These are phyloP conservation scores for Kuraishia piskuri DNA, from an alignment of 805 yeast genomes.

Conservation along the genomic window DNA sequence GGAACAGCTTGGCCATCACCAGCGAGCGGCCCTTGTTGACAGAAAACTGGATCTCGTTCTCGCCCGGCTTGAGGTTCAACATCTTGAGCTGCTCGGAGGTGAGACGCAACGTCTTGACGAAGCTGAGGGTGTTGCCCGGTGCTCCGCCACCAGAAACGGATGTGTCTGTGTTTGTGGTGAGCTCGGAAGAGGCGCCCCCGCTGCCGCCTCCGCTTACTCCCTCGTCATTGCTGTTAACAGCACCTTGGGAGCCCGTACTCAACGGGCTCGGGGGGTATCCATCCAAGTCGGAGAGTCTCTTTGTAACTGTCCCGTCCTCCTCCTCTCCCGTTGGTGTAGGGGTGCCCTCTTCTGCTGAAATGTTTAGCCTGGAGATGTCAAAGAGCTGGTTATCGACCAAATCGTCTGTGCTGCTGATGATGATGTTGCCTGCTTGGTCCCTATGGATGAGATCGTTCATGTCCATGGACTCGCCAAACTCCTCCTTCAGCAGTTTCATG, in stretches of 20 bases:
- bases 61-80: constrained; percentile 69
- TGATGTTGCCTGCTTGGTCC: constrained; percentile 61
- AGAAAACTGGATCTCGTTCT: constrained; percentile 68
- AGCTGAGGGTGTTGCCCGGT: constrained; percentile 18
- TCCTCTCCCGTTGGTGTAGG: too few species aligned
- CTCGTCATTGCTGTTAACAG: too few species aligned
- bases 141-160: neutral
- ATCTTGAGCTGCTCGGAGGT: constrained; percentile 83
- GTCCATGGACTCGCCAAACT: constrained; percentile 50
- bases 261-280: neutral
- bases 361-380: neutral
- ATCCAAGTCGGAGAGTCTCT: neutral
- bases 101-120: constrained; percentile 80
- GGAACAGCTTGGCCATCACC: constrained; percentile 61
- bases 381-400: neutral
- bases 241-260: neutral
- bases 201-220: too few species aligned
- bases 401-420: constrained; percentile 29
- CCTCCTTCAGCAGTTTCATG: constrained; percentile 66
- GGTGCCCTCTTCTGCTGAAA: neutral
- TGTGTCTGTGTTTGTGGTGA: constrained; percentile 4
- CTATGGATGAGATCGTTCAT: constrained; percentile 36
- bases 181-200: neutral
- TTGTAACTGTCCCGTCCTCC: too few species aligned
- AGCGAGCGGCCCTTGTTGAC: constrained; percentile 79